These are phyloP conservation scores for Ogataea populi-albae DNA, from an alignment of 805 yeast species.

Conservation along the genomic window DNA sequence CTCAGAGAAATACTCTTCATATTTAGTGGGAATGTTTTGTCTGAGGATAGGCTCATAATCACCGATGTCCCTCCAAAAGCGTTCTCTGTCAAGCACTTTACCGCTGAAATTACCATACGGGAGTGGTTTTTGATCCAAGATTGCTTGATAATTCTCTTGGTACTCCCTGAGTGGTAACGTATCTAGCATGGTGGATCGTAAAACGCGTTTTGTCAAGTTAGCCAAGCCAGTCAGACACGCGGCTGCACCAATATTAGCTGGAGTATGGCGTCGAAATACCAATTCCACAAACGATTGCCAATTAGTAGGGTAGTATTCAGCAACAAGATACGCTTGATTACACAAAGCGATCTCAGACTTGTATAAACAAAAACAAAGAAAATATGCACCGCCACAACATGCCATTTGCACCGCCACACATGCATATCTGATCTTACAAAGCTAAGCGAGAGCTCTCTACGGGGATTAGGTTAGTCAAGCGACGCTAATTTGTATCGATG, in stretches of 20 bases:
- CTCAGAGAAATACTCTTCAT: constrained; percentile 22
- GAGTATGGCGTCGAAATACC: too few relatives aligned
- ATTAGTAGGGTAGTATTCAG: too few relatives aligned
- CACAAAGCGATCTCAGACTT: background rate
- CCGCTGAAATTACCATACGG: constrained; percentile 31
- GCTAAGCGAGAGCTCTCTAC: too few relatives aligned
- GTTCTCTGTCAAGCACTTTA: constrained; percentile 19
- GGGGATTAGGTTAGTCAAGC: too few relatives aligned
- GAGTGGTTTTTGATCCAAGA: constrained; percentile 26
- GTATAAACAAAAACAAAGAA: constrained; percentile 1
- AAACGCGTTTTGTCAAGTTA: too few relatives aligned
- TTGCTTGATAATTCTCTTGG: constrained; percentile 28
- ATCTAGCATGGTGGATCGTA: constrained; percentile 26
- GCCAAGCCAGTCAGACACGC: too few relatives aligned
- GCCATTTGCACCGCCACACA: constrained; percentile 2
- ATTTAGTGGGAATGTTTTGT: constrained; percentile 28
- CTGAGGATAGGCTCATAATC: constrained; percentile 31
- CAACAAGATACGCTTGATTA: background rate
- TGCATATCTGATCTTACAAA: too few relatives aligned
- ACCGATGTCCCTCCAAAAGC: constrained; percentile 22
- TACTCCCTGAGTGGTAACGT: constrained; percentile 28
- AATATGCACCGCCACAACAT: constrained; percentile 1
- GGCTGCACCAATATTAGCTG: too few relatives aligned
- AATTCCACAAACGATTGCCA: too few relatives aligned
- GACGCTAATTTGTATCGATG: too few relatives aligned